Percentiles rank a stretch among this genome's conserved stretches.
These are phyloP conservation scores for Manihot esculenta DNA, from an alignment of 441 rosid species.

Conservation along the genomic window DNA sequence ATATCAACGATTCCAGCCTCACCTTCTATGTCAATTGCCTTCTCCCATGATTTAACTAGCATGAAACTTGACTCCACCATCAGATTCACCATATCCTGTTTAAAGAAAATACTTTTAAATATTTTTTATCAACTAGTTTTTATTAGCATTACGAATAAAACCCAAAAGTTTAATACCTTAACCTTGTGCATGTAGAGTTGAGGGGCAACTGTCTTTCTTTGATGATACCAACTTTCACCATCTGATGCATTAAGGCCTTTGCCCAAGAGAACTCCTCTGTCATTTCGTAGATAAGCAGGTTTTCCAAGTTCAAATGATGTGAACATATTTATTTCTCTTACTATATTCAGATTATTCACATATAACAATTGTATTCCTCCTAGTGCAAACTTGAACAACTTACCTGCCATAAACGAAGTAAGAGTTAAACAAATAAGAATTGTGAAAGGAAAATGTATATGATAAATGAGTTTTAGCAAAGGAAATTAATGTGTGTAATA, in stretches of 20 bases:
- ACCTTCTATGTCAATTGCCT: conserved; percentile 5
- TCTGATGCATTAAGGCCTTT: conserved; percentile 7
- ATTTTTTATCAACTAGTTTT: no score
- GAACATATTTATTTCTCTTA: background rate
- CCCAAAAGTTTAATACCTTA: background rate
- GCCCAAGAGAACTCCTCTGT: conserved; percentile 10
- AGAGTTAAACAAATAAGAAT: no score
- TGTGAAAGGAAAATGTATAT: no score
- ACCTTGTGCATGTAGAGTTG: conserved; percentile 2
- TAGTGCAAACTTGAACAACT: conserved; percentile 3
- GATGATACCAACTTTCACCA: conserved; percentile 13
- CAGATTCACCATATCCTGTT: conserved; percentile 5
- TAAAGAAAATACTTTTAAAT: background rate
- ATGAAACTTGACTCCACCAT: conserved; percentile 14
- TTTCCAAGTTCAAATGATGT: conserved; percentile 11
- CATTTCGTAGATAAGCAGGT: conserved; percentile 14
- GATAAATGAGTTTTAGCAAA: no score
- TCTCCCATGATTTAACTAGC: conserved; percentile 18
- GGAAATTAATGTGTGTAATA: background rate
- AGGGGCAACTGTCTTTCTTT: conserved; percentile 3
- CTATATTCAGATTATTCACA: background rate
- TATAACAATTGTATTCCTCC: conserved; percentile 2
- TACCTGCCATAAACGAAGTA: background rate
- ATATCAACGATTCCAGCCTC: conserved; percentile 17
- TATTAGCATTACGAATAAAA: no score